phyloP scores from a whole-genome alignment of 768 basidiomycete species.

The Suillus lakei region DNA sequence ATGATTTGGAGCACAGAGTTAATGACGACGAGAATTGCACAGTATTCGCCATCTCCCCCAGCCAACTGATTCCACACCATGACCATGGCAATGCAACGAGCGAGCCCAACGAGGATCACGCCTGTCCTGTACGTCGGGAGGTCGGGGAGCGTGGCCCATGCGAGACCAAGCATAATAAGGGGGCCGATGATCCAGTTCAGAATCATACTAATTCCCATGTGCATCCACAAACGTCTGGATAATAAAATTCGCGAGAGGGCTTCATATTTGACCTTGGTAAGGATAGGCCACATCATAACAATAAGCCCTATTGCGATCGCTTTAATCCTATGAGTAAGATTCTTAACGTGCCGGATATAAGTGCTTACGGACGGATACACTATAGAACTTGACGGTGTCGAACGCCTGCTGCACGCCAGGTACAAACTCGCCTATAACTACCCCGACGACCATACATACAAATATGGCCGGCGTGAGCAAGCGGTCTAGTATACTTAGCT shows the following conservation, averaged over 20 bases:
- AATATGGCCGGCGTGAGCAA: constrained; percentile 71
- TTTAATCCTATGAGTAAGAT: constrained; percentile 29
- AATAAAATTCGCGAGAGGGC: constrained; percentile 59
- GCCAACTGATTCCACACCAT: constrained; percentile 85
- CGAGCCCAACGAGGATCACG: constrained; percentile 76
- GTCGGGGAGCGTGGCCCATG: constrained; percentile 87
- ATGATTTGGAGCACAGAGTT: constrained; percentile 82
- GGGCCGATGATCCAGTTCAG: constrained; percentile 86
- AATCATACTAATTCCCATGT: constrained; percentile 67
- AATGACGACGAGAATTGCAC: constrained; percentile 79
- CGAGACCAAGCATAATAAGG: constrained; percentile 81
- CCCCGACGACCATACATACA: constrained; percentile 74
- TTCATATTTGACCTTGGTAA: constrained; percentile 81
- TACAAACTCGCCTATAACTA: constrained; percentile 73
- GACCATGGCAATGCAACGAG: constrained; percentile 59
- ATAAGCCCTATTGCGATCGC: constrained; percentile 83
- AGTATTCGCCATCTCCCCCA: constrained; percentile 69
- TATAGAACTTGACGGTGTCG: constrained; percentile 63
- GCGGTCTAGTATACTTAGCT: constrained; percentile 58
- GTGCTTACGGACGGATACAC: constrained; percentile 76
- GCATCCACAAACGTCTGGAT: constrained; percentile 61
- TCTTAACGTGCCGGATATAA: background rate
- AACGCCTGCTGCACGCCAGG: constrained; percentile 64
- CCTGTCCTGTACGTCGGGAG: constrained; percentile 75
- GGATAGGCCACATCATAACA: constrained; percentile 88